These are phyloP conservation scores for Colletotrichum trifolii DNA, from an alignment of 2,329 filamentous ascomycete species.

Conservation along the genomic window DNA sequence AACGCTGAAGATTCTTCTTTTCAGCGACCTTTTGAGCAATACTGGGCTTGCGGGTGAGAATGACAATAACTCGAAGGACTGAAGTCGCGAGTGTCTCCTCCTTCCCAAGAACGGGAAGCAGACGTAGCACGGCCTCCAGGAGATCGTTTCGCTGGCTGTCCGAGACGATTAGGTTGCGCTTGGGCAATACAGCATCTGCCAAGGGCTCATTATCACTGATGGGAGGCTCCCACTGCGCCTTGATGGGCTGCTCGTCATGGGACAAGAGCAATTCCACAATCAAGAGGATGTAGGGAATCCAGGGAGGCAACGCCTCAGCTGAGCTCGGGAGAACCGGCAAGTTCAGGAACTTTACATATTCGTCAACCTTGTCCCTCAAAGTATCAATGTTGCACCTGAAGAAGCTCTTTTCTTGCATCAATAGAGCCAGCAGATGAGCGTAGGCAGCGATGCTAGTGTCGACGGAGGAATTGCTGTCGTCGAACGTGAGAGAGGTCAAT, in stretches of 20 bases:
- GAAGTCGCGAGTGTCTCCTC: slow-evolving; percentile 87
- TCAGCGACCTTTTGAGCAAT: slow-evolving; percentile 83
- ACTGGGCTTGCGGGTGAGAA: slow-evolving; percentile 82
- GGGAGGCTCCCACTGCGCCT: slow-evolving; percentile 76
- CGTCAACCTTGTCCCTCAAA: slow-evolving; percentile 80
- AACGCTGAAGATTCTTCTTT: slow-evolving; percentile 86
- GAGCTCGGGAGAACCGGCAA: slow-evolving; percentile 52
- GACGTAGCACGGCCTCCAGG: slow-evolving; percentile 81
- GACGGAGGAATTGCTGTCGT: slow-evolving; percentile 72
- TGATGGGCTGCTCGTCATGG: slow-evolving; percentile 84
- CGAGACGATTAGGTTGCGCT: slow-evolving; percentile 62
- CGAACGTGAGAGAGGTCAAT: slow-evolving; percentile 74
- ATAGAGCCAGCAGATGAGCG: slow-evolving; percentile 88
- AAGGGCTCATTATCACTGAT: slow-evolving; percentile 60
- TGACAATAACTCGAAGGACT: slow-evolving; percentile 83
- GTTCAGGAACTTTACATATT: slow-evolving; percentile 83
- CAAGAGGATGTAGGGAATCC: slow-evolving; percentile 90
- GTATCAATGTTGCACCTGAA: slow-evolving; percentile 80
- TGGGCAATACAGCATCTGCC: slow-evolving; percentile 63
- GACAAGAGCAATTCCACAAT: slow-evolving; percentile 92
- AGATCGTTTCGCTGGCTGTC: slow-evolving; percentile 75
- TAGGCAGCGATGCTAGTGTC: slow-evolving; percentile 81
- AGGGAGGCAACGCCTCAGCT: slow-evolving; percentile 82
- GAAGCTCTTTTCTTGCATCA: slow-evolving; percentile 85
- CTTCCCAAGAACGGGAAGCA: slow-evolving; percentile 88